Base-by-base conservation (phyloP, 805 yeast species). In the Candida arabinofermentans region DNA sequence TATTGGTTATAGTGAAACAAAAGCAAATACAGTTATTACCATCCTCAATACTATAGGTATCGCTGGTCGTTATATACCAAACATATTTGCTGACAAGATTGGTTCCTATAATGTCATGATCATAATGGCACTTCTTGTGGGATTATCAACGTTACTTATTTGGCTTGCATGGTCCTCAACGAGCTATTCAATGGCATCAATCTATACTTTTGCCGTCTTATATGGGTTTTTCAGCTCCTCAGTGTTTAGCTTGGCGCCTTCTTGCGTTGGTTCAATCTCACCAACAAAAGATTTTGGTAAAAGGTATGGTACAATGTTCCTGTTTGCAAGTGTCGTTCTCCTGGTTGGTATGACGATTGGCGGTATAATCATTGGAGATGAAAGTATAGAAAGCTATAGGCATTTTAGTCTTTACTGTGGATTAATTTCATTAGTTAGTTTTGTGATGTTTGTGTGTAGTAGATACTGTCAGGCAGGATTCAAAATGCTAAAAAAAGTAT, bases 231-330 rank as follows among this genome's bases (percentile, higher is more conserved):
- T 72, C 51, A 67, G 75, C 27, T 74, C 84, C 5, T 71, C 83
- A 18, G 75, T 77, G 8, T 64, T 82, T 24, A 71, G 83, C 4
- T 57, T 82, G 39, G 69, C 79, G 0, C 86, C 89, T 0, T 79
- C 76, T 8, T 79, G 86, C 42, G 66, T 78, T 26, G 73, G 81
- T 0, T 70, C 73, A 33, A 73, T 82, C 16, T 73, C 81, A 16
- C 74, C 73, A 6, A 77, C 79, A 0, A 66, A 70, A 42, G 76
- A 79, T 40, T 83, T 82, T 55, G 89, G 88, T 9, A 77, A 75
- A 47, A 62, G 82, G 18, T 83, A 77, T 49, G 87, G 87, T 0
- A 71, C 86, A n/a, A 66, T 75, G 53, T 80, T 74, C 56, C 26
- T 47, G 16, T 70, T 75, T 9, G 56, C 64, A 10, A 61, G 67